Conservation (phyloP, 495 filamentous ascomycete genomes). For the Letharia lupina region DNA sequence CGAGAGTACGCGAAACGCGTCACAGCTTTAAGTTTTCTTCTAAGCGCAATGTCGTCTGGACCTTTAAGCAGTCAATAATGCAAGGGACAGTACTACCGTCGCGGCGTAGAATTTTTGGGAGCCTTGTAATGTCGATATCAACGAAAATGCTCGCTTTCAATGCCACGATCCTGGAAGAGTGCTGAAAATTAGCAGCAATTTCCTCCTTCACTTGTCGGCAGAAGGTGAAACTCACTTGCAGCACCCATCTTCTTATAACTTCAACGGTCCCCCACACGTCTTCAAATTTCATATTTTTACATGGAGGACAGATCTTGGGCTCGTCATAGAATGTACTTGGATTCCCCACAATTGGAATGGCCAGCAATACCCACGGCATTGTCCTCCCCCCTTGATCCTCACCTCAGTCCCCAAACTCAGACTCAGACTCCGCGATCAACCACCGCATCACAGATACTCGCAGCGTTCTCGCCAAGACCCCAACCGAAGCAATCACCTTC, state of each 20-base stretch:
- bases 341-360: background rate
- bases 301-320: conserved; percentile 1
- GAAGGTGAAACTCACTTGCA: conserved; percentile 4
- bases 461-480: conserved; percentile 18
- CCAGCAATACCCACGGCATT: background rate
- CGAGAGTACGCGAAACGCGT: conserved; percentile 7
- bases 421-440: background rate
- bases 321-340: background rate
- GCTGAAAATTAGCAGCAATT: background rate
- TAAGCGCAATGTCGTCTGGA: conserved; percentile 6
- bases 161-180: background rate
- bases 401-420: background rate
- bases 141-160: background rate
- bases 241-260: background rate
- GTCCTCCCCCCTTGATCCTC: conserved; percentile 4
- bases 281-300: background rate
- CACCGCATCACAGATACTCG: conserved; percentile 18
- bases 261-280: background rate
- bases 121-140: background rate
- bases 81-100: too few species aligned
- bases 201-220: background rate
- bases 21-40: conserved; percentile 6
- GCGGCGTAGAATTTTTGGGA: background rate
- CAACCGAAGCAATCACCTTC: conserved; percentile 8
- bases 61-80: background rate